Evolutionary conservation across 176 grass and related monocot genomes (phyloP).

Genomic region (Oryza longistaminata): DNA sequence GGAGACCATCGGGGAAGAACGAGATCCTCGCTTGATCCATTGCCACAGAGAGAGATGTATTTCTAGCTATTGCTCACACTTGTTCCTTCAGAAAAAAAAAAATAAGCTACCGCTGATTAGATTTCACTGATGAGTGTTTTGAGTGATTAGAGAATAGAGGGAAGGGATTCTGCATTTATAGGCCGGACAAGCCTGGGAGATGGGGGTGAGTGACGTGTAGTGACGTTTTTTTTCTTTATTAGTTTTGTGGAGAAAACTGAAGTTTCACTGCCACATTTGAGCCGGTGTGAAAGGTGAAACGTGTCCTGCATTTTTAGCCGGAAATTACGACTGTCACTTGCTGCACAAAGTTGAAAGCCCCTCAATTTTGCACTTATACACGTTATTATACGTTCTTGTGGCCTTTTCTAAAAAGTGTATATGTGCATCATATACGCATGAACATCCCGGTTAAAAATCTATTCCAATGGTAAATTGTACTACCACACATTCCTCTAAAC

Average conservation of each 20-base stretch:
- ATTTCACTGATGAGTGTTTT: too few species aligned
- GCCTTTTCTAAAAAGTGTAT: too few species aligned
- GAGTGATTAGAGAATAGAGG: background rate
- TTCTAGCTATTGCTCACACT: background rate
- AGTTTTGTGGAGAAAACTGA: background rate
- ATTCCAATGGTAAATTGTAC: background rate
- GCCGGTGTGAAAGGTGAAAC: background rate
- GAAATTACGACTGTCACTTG: too few species aligned
- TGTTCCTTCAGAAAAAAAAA: too few species aligned
- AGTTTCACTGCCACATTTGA: background rate
- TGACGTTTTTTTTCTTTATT: background rate
- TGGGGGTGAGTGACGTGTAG: background rate
- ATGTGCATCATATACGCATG: too few species aligned
- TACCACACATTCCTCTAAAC: too few species aligned
- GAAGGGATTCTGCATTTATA: background rate
- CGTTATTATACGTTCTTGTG: too few species aligned
- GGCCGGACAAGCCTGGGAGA: background rate
- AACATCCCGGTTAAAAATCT: background rate
- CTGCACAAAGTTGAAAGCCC: too few species aligned
- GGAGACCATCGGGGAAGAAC: slow-evolving; percentile 3
- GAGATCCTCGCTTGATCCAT: background rate
- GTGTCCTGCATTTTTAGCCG: background rate
- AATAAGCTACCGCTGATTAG: too few species aligned
- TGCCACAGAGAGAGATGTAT: too few species aligned
- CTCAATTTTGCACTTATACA: too few species aligned